These are phyloP conservation scores for Saccharum officinarum DNA, from an alignment of 176 grass and related monocot species.

Conservation along the genomic window DNA sequence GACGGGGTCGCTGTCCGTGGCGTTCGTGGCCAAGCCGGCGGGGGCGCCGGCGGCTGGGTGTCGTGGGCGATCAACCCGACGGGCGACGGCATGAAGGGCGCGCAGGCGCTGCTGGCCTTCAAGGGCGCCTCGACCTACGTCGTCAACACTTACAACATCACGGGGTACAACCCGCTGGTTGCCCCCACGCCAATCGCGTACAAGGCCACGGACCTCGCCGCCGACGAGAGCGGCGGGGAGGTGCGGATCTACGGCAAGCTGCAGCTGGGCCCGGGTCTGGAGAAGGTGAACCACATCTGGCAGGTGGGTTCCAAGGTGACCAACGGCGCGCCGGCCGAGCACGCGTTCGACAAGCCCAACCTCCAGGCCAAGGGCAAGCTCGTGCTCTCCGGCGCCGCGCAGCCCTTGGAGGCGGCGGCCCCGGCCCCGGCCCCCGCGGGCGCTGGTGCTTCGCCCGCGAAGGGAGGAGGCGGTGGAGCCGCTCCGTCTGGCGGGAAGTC, in stretches of 20 bases:
- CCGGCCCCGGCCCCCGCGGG: constrained; percentile 24
- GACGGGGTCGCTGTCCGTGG: constrained; percentile 39
- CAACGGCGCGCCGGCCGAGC: constrained; percentile 43
- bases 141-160: constrained; percentile 59
- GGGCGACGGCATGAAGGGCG: constrained; percentile 55
- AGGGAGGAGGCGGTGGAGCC: not conserved
- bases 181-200: constrained; percentile 26
- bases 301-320: constrained; percentile 56
- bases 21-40: constrained; percentile 49
- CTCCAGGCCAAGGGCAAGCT: constrained; percentile 35
- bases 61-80: constrained; percentile 68
- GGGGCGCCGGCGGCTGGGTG: constrained; percentile 50
- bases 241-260: constrained; percentile 62
- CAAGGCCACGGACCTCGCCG: constrained; percentile 41
- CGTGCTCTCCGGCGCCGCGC: constrained; percentile 32
- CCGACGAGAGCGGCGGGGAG: constrained; percentile 43
- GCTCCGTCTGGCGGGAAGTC: constrained; percentile 18
- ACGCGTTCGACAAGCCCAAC: constrained; percentile 50
- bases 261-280: constrained; percentile 35
- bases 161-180: constrained; percentile 6
- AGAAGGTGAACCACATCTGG: constrained; percentile 74
- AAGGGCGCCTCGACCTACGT: not conserved
- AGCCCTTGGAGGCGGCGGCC: not conserved
- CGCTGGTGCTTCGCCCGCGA: not conserved
- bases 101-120: constrained; percentile 63